Percentiles rank a stretch among this genome's conserved stretches.
Conservation (phyloP, 257 asterid genomes). For the Solanum peruvianum region DNA sequence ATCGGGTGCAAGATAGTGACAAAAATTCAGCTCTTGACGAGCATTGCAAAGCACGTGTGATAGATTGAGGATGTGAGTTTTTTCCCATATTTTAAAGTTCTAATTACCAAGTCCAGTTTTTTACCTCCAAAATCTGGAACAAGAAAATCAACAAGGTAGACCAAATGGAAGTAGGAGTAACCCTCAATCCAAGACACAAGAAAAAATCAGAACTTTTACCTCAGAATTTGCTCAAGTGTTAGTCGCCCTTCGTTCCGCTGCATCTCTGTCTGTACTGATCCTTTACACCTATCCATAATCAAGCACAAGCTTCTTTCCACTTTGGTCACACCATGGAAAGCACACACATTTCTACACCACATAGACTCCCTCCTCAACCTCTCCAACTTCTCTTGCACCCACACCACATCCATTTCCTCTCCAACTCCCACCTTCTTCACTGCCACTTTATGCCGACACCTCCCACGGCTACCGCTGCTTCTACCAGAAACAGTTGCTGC, state of each 20-base stretch:
- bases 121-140: neutral
- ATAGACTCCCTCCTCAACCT: constrained; percentile 70
- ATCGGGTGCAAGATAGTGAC: neutral
- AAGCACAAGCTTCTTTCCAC: constrained; percentile 56
- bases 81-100: neutral
- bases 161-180: neutral
- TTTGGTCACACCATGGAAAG: constrained; percentile 75
- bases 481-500: constrained; percentile 35
- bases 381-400: constrained; percentile 91
- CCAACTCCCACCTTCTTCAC: constrained; percentile 66
- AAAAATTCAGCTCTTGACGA: neutral
- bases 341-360: constrained; percentile 97
- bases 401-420: constrained; percentile 59
- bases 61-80: neutral
- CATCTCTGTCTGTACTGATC: constrained; percentile 83
- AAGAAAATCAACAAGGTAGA: neutral
- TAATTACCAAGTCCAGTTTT: neutral
- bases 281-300: constrained; percentile 87
- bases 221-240: constrained; percentile 92
- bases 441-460: constrained; percentile 74
- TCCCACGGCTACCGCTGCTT: constrained; percentile 1
- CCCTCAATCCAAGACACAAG: neutral
- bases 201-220: constrained; percentile 28
- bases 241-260: constrained; percentile 83
- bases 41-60: neutral